Evolutionary conservation across 1,284 basidiomycete species (phyloP), one percentile per base, ranked within the genome.

Genomic region (Ustilago esculenta): DNA sequence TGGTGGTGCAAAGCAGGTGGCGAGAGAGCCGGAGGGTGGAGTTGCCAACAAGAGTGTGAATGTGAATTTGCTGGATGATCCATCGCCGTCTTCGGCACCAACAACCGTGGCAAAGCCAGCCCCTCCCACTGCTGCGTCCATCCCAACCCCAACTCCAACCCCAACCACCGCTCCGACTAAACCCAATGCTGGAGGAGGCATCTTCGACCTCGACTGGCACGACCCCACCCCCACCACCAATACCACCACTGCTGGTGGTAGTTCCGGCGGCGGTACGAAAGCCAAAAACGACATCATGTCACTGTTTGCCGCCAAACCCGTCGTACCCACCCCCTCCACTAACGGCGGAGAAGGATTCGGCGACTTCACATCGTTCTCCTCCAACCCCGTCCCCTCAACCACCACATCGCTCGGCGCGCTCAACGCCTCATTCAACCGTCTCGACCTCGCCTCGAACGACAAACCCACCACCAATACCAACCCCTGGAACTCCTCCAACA

Each of bases 161-260:
- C n/a, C 55, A 20, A 10, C 49, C 30, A 15, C 57, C n/a, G 70
- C 58, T 39, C 53, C 84, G 23, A 40, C 60, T 81, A 24, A 66
- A 80, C 11, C 74, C 79, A 4, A 60, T 23, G 70, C 47, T 10
- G 76, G 81, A 24, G 87, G 90, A 65, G 91, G 92, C 63, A 84
- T 95, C 3, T 94, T 94, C 79, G 88, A 90, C 30, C 87, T 94
- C 44, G 92, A 94, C 82, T 94, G 94, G 84, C 66, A 84, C 15
- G 73, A 84, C 3, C 76, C 83, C 21, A 74, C 80, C 4, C 46
- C 80, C 23, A 47, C 81, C 6, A 14, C 64, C 7, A 34, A 54
- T 30, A 37, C 35, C 25, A 20, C 57, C 27, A 27, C 67, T 5
- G 57, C 53, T n/a, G 17, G 47, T 5, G 84, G 86, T 0, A 86